phyloP scores from a whole-genome alignment of 2,329 filamentous ascomycete genomes.

The Aureobasidium sp. region DNA sequence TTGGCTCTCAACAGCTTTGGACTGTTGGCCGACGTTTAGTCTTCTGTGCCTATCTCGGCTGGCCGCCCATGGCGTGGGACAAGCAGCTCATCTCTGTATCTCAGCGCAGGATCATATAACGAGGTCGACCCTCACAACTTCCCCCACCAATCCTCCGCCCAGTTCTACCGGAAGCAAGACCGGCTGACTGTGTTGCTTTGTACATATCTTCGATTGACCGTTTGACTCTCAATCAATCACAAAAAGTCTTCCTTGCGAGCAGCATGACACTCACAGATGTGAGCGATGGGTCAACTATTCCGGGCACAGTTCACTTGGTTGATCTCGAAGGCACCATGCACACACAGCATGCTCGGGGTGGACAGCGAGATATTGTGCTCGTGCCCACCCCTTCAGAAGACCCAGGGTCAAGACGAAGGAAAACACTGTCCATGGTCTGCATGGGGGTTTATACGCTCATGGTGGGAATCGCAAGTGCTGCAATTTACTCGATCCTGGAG shows the following conservation, averaged over 20 bases:
- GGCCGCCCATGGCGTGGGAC: not conserved
- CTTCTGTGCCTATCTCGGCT: conserved; percentile 5
- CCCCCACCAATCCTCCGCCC: no score
- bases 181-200: no score
- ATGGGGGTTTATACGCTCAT: conserved; percentile 44
- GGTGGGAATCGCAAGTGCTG: conserved; percentile 43
- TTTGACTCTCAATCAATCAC: not conserved
- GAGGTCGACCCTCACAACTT: not conserved
- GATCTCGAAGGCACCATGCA: conserved; percentile 34
- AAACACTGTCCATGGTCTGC: conserved; percentile 36
- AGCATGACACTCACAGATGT: not conserved
- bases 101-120: not conserved
- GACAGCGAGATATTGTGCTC: conserved; percentile 35
- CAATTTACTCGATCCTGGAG: conserved; percentile 46
- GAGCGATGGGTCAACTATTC: conserved; percentile 17
- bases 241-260: no score
- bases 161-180: no score
- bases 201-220: not conserved
- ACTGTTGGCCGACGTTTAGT: not conserved
- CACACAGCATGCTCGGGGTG: conserved; percentile 30
- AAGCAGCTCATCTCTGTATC: not conserved
- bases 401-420: conserved; percentile 39
- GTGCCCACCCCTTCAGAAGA: conserved; percentile 38
- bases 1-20: not conserved
- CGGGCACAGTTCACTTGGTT: conserved; percentile 39